Conservation (phyloP, 169 alveolate species). For the Cryptosporidium meleagridis region DNA sequence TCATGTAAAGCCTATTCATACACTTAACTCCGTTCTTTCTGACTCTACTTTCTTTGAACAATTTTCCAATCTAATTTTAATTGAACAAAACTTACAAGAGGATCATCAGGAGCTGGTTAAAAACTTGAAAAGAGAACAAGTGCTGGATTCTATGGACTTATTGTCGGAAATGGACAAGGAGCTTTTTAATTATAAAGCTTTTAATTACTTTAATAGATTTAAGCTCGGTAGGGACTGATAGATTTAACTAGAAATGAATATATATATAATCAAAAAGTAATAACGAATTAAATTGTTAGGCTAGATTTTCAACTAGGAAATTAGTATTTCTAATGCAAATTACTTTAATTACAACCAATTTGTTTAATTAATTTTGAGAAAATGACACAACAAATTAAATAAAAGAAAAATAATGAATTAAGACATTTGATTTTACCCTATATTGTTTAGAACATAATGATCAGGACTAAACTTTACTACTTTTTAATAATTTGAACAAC, state of each 20-base stretch:
- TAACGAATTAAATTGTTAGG: background rate
- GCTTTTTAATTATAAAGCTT: slow-evolving; percentile 35
- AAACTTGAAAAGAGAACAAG: background rate
- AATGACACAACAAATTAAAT: too few relatives aligned
- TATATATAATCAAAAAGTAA: background rate
- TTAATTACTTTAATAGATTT: slow-evolving; percentile 23
- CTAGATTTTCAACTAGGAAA: background rate
- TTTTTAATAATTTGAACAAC: slow-evolving; percentile 89
- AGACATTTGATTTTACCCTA: too few relatives aligned
- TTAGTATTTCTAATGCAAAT: background rate
- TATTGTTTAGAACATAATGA: too few relatives aligned
- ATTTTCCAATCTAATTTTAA: background rate
- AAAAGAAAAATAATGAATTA: too few relatives aligned
- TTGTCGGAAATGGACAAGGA: slow-evolving; percentile 16
- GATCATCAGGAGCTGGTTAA: background rate
- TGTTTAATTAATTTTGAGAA: too few relatives aligned
- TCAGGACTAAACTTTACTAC: slow-evolving; percentile 14
- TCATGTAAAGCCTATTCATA: slow-evolving; percentile 10
- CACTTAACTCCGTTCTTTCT: background rate
- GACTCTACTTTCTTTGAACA: slow-evolving; percentile 13
- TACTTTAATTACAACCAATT: background rate
- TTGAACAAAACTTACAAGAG: background rate
- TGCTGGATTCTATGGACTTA: background rate
- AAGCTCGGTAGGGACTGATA: background rate
- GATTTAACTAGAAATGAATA: background rate